Evolutionary conservation across 352 stramenopile species (phyloP).

Genomic region (Phytopythium montanum): DNA sequence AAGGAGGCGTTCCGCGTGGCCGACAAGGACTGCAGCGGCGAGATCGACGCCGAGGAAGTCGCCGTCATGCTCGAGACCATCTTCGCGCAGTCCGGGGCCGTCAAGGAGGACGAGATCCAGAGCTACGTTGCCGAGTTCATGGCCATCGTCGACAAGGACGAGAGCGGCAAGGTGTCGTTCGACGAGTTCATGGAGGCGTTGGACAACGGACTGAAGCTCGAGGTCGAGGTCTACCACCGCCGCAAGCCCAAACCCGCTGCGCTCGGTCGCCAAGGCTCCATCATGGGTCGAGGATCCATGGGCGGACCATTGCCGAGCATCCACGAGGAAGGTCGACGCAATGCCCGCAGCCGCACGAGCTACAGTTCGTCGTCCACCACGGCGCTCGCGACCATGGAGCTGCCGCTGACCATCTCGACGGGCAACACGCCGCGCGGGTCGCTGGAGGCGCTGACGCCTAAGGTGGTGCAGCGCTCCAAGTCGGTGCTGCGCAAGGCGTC

Average conservation of each 20-base stretch:
- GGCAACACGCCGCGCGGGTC: conserved; percentile 10
- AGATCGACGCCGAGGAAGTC: conserved; percentile 79
- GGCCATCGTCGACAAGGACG: conserved; percentile 60
- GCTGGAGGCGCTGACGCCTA: conserved; percentile 31
- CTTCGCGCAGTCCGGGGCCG: conserved; percentile 68
- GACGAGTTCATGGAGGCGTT: conserved; percentile 80
- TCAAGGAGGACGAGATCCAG: conserved; percentile 67
- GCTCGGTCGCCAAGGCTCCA: conserved; percentile 12
- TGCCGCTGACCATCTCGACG: conserved; percentile 7
- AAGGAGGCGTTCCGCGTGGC: conserved; percentile 80
- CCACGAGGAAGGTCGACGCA: conserved; percentile 25
- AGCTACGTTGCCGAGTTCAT: conserved; percentile 77
- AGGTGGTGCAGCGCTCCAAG: conserved; percentile 30
- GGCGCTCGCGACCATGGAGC: conserved; percentile 19
- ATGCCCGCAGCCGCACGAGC: conserved; percentile 10
- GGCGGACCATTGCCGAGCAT: conserved; percentile 29
- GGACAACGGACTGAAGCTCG: conserved; percentile 70
- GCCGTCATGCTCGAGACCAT: conserved; percentile 72
- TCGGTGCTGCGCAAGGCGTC: conserved; percentile 17
- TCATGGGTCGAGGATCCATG: conserved; percentile 9
- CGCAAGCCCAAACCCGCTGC: conserved; percentile 27
- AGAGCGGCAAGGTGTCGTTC: conserved; percentile 70
- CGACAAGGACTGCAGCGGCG: conserved; percentile 76
- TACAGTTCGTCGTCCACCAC: conserved; percentile 26
- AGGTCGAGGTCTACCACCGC: conserved; percentile 67